Conservation (phyloP, 495 filamentous ascomycete species). For the Penicillium egyptiacum region DNA sequence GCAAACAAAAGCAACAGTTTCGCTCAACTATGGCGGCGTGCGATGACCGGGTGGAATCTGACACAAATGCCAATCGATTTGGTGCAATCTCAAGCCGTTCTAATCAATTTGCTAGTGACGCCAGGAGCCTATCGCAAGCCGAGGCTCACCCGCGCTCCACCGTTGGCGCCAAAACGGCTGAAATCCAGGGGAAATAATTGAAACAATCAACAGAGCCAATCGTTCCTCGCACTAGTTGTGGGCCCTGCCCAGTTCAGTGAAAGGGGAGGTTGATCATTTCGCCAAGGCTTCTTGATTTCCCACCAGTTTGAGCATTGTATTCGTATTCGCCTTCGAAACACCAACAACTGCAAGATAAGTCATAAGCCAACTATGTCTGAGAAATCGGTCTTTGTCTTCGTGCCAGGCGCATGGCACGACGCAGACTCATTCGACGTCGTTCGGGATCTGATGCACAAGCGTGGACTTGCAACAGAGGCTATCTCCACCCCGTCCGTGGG, state of each 20-base stretch:
- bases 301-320: neutral
- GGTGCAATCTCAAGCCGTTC: neutral
- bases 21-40: neutral
- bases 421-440: slow-evolving; percentile 18
- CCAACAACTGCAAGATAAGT: neutral
- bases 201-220: neutral
- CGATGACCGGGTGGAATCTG: neutral
- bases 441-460: slow-evolving; percentile 6
- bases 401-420: slow-evolving; percentile 24
- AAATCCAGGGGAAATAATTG: neutral
- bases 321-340: neutral
- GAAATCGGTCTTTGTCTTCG: slow-evolving; percentile 19
- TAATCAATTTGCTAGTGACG: neutral
- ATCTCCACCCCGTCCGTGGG: slow-evolving; percentile 17
- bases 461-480: slow-evolving; percentile 12
- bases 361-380: neutral
- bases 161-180: neutral
- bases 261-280: neutral
- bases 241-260: neutral
- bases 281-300: neutral
- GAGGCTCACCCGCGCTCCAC: neutral
- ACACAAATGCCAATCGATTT: neutral
- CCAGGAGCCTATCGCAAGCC: neutral
- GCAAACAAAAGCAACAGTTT: neutral
- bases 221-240: neutral